These are phyloP conservation scores for Baorangia bicolor DNA, from an alignment of 768 basidiomycete genomes.

Conservation along the genomic window DNA sequence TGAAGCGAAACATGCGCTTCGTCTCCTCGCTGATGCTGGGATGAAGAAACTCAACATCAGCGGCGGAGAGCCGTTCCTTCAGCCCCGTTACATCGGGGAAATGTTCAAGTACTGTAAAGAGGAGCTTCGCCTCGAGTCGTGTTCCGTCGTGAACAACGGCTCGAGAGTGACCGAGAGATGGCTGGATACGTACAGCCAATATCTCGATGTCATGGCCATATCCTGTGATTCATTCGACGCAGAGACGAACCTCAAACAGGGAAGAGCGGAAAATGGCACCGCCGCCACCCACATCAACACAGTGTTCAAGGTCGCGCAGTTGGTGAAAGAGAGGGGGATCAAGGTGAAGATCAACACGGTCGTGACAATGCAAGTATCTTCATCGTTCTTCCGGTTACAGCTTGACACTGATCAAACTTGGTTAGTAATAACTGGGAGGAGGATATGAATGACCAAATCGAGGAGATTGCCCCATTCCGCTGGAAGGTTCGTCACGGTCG, in stretches of 20 bases:
- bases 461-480: constrained; percentile 26
- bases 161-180: constrained; percentile 38
- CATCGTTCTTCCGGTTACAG: background rate
- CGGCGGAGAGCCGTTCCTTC: constrained; percentile 35
- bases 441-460: constrained; percentile 35
- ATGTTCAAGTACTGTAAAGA: constrained; percentile 35
- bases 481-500: constrained; percentile 33
- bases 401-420: background rate
- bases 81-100: constrained; percentile 32
- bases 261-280: constrained; percentile 29
- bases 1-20: constrained; percentile 30
- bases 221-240: constrained; percentile 36
- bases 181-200: constrained; percentile 35
- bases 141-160: constrained; percentile 30
- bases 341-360: constrained; percentile 36
- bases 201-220: constrained; percentile 38
- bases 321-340: constrained; percentile 31
- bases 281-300: constrained; percentile 24
- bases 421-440: constrained; percentile 34
- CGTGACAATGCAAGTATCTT: constrained; percentile 24
- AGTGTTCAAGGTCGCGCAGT: constrained; percentile 32
- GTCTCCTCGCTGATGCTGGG: constrained; percentile 28
- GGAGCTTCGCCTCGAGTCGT: constrained; percentile 32
- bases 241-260: constrained; percentile 32
- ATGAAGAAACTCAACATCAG: constrained; percentile 37